phyloP scores from a whole-genome alignment of 192 early-diverging fungal species.

The Linderina pennispora region DNA sequence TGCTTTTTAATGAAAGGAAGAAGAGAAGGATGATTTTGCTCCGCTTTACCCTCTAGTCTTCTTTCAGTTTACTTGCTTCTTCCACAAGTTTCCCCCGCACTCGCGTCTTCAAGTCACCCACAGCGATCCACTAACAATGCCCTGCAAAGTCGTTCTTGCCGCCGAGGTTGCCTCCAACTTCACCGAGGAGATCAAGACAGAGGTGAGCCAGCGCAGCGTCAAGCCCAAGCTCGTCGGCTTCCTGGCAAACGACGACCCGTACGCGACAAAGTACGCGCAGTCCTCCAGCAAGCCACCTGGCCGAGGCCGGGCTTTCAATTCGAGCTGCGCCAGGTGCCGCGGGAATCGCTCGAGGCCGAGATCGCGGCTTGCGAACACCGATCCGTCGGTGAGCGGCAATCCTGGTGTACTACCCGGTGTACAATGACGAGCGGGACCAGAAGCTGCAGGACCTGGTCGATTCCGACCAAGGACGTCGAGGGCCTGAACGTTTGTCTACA shows the following conservation, averaged over 20 bases:
- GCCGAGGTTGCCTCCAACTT: slow-evolving; percentile 47
- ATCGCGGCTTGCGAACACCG: slow-evolving; percentile 85
- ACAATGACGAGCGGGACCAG: slow-evolving; percentile 89
- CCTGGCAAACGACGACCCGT: slow-evolving; percentile 92
- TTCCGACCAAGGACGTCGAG: slow-evolving; percentile 91
- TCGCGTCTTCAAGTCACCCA: too few relatives aligned
- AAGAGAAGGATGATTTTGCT: too few relatives aligned
- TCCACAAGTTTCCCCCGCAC: too few relatives aligned
- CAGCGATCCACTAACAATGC: too few relatives aligned
- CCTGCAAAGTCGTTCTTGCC: slow-evolving; percentile 51
- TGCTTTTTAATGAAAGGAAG: too few relatives aligned
- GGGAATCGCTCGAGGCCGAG: slow-evolving; percentile 77
- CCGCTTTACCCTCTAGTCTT: neutral
- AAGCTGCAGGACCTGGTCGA: slow-evolving; percentile 91
- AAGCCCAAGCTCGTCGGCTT: slow-evolving; percentile 84
- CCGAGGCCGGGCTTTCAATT: slow-evolving; percentile 85
- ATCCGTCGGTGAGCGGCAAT: slow-evolving; percentile 81
- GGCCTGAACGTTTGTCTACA: slow-evolving; percentile 91
- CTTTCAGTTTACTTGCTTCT: too few relatives aligned
- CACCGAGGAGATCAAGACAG: slow-evolving; percentile 41
- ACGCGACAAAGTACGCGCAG: slow-evolving; percentile 88
- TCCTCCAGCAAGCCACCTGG: slow-evolving; percentile 93
- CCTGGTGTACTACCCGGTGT: slow-evolving; percentile 99
- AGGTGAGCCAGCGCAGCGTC: slow-evolving; percentile 57
- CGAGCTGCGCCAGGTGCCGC: slow-evolving; percentile 77